Evolutionary conservation across 306 rosid species (phyloP).

Genomic region (Prunus persica): Prunus_persica_NCBIv2 NC_034009.1:1712501-1713000

Average conservation of each 20-base stretch:
- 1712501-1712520: too few relatives aligned
- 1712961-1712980: slow-evolving; percentile 32
- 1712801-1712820: slow-evolving; percentile 52
- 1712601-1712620: slow-evolving; percentile 27
- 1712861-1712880: slow-evolving; percentile 48
- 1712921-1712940: not conserved
- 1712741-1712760: slow-evolving; percentile 56
- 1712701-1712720: slow-evolving; percentile 44
- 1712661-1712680: slow-evolving; percentile 46
- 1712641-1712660: slow-evolving; percentile 28
- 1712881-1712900: slow-evolving; percentile 35
- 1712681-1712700: slow-evolving; percentile 25
- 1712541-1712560: too few relatives aligned
- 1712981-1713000: slow-evolving; percentile 49
- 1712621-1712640: slow-evolving; percentile 47
- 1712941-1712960: slow-evolving; percentile 1
- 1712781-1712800: slow-evolving; percentile 74
- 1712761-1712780: slow-evolving; percentile 63
- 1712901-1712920: slow-evolving; percentile 24
- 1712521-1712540: too few relatives aligned
- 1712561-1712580: too few relatives aligned
- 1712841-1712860: slow-evolving; percentile 59
- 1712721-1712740: slow-evolving; percentile 45
- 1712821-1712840: slow-evolving; percentile 47
- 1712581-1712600: too few relatives aligned